Conservation (phyloP, 202 grass and related monocot genomes). For the Panicum hallii region DNA sequence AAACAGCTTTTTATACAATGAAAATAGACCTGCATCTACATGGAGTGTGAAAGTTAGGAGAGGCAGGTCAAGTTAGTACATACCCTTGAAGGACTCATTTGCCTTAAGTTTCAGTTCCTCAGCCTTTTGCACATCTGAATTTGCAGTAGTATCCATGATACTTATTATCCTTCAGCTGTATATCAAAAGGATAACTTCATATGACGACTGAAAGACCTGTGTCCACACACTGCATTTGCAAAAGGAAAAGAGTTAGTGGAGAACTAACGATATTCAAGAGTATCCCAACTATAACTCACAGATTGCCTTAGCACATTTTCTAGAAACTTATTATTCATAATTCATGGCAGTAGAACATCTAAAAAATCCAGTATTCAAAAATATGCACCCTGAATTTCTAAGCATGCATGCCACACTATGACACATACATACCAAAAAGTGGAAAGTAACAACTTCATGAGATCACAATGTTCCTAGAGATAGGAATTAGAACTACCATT, state of each 20-base stretch:
- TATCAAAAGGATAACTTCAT: conserved; percentile 19
- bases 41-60: background rate
- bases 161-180: conserved; percentile 26
- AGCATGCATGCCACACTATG: background rate
- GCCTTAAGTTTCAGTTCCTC: conserved; percentile 81
- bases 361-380: background rate
- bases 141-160: conserved; percentile 51
- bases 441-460: background rate
- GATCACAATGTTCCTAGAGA: background rate
- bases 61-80: background rate
- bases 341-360: background rate
- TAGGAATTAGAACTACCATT: background rate
- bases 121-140: conserved; percentile 63
- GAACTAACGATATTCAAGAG: background rate
- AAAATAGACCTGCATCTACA: background rate
- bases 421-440: background rate
- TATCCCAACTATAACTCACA: background rate
- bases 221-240: background rate
- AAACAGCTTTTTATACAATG: background rate
- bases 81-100: conserved; percentile 94
- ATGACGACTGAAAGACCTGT: background rate
- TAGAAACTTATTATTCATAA: conserved; percentile 21
- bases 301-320: background rate
- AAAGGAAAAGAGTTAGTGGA: conserved; percentile 23
- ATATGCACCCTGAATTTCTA: background rate